Conservation (phyloP, 768 basidiomycete species). For the Terana coerulea region DNA sequence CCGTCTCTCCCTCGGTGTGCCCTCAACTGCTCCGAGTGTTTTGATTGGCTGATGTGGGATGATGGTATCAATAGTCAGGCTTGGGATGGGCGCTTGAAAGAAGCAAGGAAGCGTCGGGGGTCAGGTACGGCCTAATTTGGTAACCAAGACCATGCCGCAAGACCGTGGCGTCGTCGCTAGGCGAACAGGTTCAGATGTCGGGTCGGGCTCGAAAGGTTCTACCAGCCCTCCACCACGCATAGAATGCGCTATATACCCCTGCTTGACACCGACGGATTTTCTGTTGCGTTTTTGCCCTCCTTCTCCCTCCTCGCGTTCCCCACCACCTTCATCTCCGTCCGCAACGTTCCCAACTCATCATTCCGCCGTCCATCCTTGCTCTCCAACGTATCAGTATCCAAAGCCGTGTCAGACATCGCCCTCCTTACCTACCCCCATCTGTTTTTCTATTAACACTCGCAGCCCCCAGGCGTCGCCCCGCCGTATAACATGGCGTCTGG, state of each 20-base stretch:
- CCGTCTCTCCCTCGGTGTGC: too few species aligned
- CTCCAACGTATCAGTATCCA: not conserved
- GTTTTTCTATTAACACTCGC: not conserved
- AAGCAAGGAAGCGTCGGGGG: not conserved
- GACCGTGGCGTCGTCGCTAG: slow-evolving; percentile 9
- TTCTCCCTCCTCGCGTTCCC: not conserved
- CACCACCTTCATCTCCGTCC: not conserved
- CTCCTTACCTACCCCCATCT: slow-evolving; percentile 1
- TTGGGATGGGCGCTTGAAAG: too few species aligned
- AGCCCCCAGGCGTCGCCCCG: not conserved
- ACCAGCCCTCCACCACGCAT: not conserved
- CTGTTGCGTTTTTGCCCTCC: too few species aligned
- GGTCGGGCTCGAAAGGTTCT: not conserved
- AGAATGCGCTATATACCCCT: too few species aligned
- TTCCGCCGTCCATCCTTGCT: not conserved
- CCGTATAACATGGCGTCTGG: slow-evolving; percentile 10
- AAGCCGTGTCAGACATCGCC: not conserved
- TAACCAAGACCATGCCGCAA: not conserved
- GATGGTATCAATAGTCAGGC: not conserved
- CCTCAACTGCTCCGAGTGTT: not conserved
- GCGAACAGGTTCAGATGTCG: too few species aligned
- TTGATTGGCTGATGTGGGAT: not conserved
- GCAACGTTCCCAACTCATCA: not conserved
- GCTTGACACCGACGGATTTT: too few species aligned
- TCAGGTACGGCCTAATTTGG: not conserved